phyloP scores from a whole-genome alignment of 2,329 filamentous ascomycete genomes.

The Pseudovirgaria hyperparasitica region DNA sequence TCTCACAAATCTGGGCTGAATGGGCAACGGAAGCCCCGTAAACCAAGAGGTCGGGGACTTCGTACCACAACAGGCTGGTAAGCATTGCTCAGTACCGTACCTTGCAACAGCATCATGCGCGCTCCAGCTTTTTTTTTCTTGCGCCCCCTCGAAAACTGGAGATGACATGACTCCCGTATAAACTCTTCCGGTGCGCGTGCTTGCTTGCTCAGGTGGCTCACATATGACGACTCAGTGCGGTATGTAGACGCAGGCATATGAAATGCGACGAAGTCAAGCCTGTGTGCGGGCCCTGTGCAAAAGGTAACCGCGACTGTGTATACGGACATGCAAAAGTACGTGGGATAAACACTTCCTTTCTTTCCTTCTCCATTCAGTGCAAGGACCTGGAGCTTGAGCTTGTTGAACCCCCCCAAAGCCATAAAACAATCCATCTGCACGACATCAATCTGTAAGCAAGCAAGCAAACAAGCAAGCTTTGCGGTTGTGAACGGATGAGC shows the following conservation, averaged over 20 bases:
- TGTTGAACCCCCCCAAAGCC: no score
- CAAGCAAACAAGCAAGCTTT: no score
- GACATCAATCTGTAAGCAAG: no score
- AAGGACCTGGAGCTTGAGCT: no score
- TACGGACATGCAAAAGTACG: no score
- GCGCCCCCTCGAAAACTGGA: slow-evolving; percentile 8
- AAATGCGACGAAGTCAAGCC: slow-evolving; percentile 39
- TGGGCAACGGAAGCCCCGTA: slow-evolving; percentile 25
- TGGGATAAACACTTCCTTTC: no score
- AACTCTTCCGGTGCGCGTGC: not conserved
- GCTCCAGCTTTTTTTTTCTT: slow-evolving; percentile 5
- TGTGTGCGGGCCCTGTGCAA: slow-evolving; percentile 31
- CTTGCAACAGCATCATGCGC: not conserved
- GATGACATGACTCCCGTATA: no score
- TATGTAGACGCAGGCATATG: slow-evolving; percentile 35
- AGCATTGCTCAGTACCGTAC: slow-evolving; percentile 9
- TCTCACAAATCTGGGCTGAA: no score
- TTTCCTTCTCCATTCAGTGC: no score
- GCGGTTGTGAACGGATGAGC: no score
- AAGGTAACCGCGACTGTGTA: slow-evolving; percentile 29
- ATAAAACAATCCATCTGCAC: no score
- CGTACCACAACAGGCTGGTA: slow-evolving; percentile 33
- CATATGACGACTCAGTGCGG: slow-evolving; percentile 18
- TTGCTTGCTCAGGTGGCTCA: not conserved
- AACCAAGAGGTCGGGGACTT: slow-evolving; percentile 30